Evolutionary conservation across 2,329 filamentous ascomycete species (phyloP), one percentile per base, ranked within the genome.

Genomic region (Colletotrichum sp.): DNA sequence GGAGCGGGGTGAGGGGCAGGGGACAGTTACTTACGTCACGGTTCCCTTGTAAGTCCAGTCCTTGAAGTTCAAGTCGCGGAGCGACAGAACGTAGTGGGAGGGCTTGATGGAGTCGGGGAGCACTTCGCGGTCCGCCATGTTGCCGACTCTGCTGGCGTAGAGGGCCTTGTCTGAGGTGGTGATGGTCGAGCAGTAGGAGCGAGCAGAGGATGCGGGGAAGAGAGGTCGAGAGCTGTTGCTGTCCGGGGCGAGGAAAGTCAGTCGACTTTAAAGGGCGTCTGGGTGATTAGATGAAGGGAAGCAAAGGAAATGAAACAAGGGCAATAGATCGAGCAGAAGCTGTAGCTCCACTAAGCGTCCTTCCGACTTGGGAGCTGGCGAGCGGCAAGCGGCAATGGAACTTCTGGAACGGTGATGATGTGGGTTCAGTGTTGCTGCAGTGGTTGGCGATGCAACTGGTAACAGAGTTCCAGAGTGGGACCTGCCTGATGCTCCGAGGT

Each of bases 1-100:
- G 26, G 24, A 43, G 71, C 66, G 73, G 58, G 55, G 66, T 72
- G 61, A 38, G 56, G 70, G 65, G 66, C 48, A 64, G 13, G 34
- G 82, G 32, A 34, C 38, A 21, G 16, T 24, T 73, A 28, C 88
- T 77, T 85, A 91, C 89, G 84, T 85, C 77, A 98, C 95, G 24
- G 90, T 92, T 78, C 97, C 97, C 86, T 96, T 92, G 88, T 96
- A 99, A 76, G 91, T 92, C 93, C 91, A 93, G 70, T 86, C 85
- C 75, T 86, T 86, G 79, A 96, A 98, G 75, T 98, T 93, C 78
- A 99, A 88, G 80, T 97, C 93, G 82, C 89, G 92, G 80, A 99
- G 91, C 71, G 93, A 95, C 78, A 99, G 89, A 81, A 91, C 89
- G 87, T 99, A 99, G 87, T 98, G 95, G 77, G 89, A 88, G 4